Base-by-base conservation (phyloP, 2,329 filamentous ascomycete genomes). In the Botrytis hyacinthi region DNA sequence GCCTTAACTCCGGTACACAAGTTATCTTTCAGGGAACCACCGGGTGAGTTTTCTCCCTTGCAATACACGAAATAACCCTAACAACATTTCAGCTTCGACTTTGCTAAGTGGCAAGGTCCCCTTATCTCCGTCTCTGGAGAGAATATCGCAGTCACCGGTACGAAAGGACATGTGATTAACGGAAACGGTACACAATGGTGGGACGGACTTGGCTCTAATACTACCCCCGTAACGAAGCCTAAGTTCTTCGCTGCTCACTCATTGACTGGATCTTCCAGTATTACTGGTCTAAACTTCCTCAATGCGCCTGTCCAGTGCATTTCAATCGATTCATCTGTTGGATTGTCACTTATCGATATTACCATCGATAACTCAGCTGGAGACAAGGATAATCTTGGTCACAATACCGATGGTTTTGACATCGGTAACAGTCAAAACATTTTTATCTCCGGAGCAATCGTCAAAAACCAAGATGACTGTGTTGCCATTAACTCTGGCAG, bases 101-200 rank as follows among this genome's bases (percentile, higher is more conserved):
- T 91, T 82, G 83, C 87, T 75, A 87, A 90, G 77, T 92, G 90
- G 90, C 79, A 80, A 1, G 90, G 91, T 0, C 90, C 90, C 60
- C 83, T 93, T 18, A 85, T 93, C 77, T 85, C 77, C 22, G 73
- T 80, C n/a, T 78, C 76, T 4, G 79, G 78, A 59, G 72, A 73
- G 4, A 26, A 74, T n/a, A 78, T 80, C 26, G 57, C 40, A n/a
- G 74, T 79, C 4, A 73, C 75, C 35, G 78, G 78, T 6, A 75
- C 77, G 2, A n/a, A 68, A 12, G 78, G 77, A 16, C 57, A 75
- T 73, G 81, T 84, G 29, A 85, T 92, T 70, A 83, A 91, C 76
- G 87, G 88, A 72, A 84, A 87, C 72, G 84, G 72, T 22, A 29
- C 70, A 14, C 37, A 37, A 22, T 76, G 86, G 87, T 91, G 89